Base-by-base conservation (phyloP, 768 basidiomycete genomes). In the Leucosporidium yakuticum region DNA sequence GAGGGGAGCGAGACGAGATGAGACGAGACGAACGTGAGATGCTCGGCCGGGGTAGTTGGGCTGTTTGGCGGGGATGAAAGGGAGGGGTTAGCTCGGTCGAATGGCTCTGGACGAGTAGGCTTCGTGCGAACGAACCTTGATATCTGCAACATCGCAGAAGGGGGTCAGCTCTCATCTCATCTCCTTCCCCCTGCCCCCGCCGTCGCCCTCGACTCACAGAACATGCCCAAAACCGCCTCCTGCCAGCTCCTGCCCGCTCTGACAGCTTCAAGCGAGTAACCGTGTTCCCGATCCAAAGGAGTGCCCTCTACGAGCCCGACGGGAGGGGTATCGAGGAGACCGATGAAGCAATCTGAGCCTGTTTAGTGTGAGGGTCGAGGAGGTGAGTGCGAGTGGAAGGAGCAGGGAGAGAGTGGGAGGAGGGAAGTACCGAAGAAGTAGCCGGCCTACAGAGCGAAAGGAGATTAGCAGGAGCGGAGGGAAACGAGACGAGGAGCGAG, bases 201-300 rank as follows among this genome's bases (percentile, higher is more conserved):
- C 15, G 47, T 8, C 14, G 47, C 9, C 51, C 9, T 6, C 21
- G n/a, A 69, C 71, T 17, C 44, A 73, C 79, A 80, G 59, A 77
- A 79, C 65, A 74, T 76, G 2, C 79, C 91, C 31, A 85, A 87
- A 19, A 93, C 79, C 73, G 84, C 86, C 21, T 85, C 84, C 68
- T 84, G 82, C 89, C 89, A 91, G 21, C 80, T 69, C 69, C 86
- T 80, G 14, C 81, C 83, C 11, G 76, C 80, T 44, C 81, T 78
- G n/a, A 81, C 84, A 11, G 75, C 75, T 57, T 84, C 82, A 14
- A 87, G 74, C 56, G 77, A 32, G 31, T 36, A 55, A 3, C 75
- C 27, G 76, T 39, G 32, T 68, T 49, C 62, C 0, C 67, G 60
- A 9, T 66, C 67, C 14, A 71, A 3, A 0, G 67, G 65, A 1